Base-by-base conservation (phyloP, 495 filamentous ascomycete species). In the Penicillium coprophilum region DNA sequence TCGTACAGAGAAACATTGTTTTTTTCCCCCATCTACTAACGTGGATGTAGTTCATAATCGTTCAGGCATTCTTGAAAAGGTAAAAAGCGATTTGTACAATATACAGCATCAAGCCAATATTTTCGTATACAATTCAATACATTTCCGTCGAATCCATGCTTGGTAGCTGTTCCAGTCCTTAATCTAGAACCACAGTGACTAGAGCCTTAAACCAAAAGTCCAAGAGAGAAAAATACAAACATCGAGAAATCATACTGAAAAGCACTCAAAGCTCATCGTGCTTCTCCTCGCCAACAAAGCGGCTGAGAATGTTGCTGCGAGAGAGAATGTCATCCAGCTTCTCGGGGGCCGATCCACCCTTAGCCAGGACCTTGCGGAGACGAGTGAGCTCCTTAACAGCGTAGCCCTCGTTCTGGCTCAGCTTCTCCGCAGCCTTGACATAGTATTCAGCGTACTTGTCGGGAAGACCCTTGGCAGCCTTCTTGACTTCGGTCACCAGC, bases 381-480 rank as follows among this genome's bases (percentile, higher is more conserved):
- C 94, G 84, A 57, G 82, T 79, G 34, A 92, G 73, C 82, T 98
- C 94, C 85, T 96, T 97, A 61, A 82, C 76, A 23, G 85, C 90
- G 67, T 92, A 96, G 23, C 79, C 85, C 56, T 85, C 76, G 69
- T 86, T 93, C 74, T 87, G 77, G 67, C 72, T 74, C 39, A 96
- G 71, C 85, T 97, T 98, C 61, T 88, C 81, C 30, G 93, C 83
- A 31, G 96, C 95, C 66, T 89, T 89, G 68, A 94, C 76, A 69
- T 98, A 98, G 82, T 97, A 97, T 71, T 88, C 77, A n/a, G 89
- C 90, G 70, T 91, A 95, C 79, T 89, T 89, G 61, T 91, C 85
- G 75, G 86, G 83, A 23, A 92, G 71, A 44, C 70, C 77, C 66
- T 80, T 77, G 28, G 85, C 88, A 17, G 81, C 82, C 78, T 89